Percentiles rank a stretch among this genome's conserved stretches.
phyloP scores from a whole-genome alignment of 352 stramenopile species.

The Blastocystis sp. region DNA sequence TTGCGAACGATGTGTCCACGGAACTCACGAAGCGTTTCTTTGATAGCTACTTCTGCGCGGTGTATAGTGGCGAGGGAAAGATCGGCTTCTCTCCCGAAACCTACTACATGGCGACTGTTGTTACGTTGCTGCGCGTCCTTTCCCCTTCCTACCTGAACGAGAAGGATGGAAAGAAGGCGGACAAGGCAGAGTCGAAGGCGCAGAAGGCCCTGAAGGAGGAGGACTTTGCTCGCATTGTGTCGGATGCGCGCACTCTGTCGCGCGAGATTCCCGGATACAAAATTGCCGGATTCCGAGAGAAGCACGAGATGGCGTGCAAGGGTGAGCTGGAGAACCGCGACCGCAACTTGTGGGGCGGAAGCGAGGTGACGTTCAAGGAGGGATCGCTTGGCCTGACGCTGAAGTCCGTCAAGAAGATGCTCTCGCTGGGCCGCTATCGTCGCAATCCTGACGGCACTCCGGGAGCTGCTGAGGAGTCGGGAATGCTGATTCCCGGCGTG shows the following conservation, averaged over 20 bases:
- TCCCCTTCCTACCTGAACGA: slow-evolving; percentile 39
- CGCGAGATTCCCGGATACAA: slow-evolving; percentile 52
- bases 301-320: slow-evolving; percentile 51
- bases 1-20: slow-evolving; percentile 10
- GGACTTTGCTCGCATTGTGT: neutral
- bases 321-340: slow-evolving; percentile 47
- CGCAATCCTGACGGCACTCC: slow-evolving; percentile 38
- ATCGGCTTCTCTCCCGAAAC: slow-evolving; percentile 50
- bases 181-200: slow-evolving; percentile 24
- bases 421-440: slow-evolving; percentile 33
- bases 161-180: slow-evolving; percentile 29
- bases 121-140: neutral
- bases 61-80: slow-evolving; percentile 31
- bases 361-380: slow-evolving; percentile 38
- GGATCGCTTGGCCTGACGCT: slow-evolving; percentile 38
- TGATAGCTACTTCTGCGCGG: slow-evolving; percentile 45
- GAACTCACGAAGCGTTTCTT: slow-evolving; percentile 50
- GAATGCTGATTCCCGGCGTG: slow-evolving; percentile 31
- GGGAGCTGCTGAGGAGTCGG: slow-evolving; percentile 46
- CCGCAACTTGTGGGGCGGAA: slow-evolving; percentile 28
- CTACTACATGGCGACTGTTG: slow-evolving; percentile 40
- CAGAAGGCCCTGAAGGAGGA: neutral
- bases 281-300: slow-evolving; percentile 53
- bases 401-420: slow-evolving; percentile 49
- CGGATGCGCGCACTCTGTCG: neutral